Evolutionary conservation across 805 yeast species (phyloP).

Genomic region (Ogataea pilisensis): DNA sequence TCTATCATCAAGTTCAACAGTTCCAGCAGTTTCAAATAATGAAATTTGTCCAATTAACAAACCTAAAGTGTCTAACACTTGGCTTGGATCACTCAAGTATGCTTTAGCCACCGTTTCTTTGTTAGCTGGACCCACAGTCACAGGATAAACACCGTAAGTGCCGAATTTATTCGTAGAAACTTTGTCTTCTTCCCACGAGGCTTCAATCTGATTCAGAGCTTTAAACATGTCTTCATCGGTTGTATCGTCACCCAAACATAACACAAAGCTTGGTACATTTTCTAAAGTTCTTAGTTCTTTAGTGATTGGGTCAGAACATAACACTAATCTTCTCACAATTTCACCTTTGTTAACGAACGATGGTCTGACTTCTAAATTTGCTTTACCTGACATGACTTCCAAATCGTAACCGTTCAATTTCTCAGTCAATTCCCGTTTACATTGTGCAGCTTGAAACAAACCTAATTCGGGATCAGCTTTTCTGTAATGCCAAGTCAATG

Average conservation of each 20-base stretch:
- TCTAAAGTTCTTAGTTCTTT: slow-evolving; percentile 23
- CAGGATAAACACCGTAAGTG: slow-evolving; percentile 69
- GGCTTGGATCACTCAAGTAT: slow-evolving; percentile 77
- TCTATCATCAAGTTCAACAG: slow-evolving; percentile 70
- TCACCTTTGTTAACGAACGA: slow-evolving; percentile 94
- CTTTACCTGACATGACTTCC: slow-evolving; percentile 96
- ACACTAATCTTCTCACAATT: slow-evolving; percentile 76
- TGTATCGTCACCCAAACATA: slow-evolving; percentile 92
- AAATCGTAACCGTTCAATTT: slow-evolving; percentile 68
- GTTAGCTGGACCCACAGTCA: slow-evolving; percentile 89
- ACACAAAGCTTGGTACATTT: slow-evolving; percentile 72
- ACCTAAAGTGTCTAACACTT: slow-evolving; percentile 81
- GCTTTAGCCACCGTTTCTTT: slow-evolving; percentile 82
- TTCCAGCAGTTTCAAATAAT: slow-evolving; percentile 71
- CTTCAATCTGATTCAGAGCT: slow-evolving; percentile 63
- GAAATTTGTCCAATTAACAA: slow-evolving; percentile 75
- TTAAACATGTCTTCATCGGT: slow-evolving; percentile 98
- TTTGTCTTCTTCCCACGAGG: slow-evolving; percentile 42
- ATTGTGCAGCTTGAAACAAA: slow-evolving; percentile 72
- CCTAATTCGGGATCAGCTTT: slow-evolving; percentile 94
- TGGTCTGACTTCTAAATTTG: slow-evolving; percentile 97
- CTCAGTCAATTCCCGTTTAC: slow-evolving; percentile 58
- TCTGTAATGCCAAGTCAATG: slow-evolving; percentile 97
- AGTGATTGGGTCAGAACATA: slow-evolving; percentile 53
- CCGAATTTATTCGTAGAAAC: slow-evolving; percentile 43